Percentiles rank a stretch among this genome's conserved stretches.
These are phyloP conservation scores for Tubosaeta sp. DNA, from an alignment of 768 basidiomycete genomes.

Conservation along the genomic window DNA sequence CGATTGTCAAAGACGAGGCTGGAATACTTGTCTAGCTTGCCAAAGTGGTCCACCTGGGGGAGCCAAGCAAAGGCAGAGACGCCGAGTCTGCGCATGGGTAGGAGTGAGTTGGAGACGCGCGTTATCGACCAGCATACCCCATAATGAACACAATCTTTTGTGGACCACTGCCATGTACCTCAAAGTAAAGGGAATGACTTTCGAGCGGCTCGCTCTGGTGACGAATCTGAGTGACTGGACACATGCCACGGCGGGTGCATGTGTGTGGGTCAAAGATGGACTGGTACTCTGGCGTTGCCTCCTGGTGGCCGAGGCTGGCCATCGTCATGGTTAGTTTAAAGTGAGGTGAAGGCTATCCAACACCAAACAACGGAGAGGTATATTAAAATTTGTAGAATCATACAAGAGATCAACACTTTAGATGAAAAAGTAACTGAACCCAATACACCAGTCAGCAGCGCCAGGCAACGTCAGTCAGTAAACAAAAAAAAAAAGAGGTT, in stretches of 20 bases:
- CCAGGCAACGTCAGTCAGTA: neutral
- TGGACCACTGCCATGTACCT: constrained; percentile 66
- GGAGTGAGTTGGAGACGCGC: constrained; percentile 1
- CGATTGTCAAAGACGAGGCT: constrained; percentile 80
- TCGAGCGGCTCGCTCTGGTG: constrained; percentile 47
- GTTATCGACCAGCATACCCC: constrained; percentile 43
- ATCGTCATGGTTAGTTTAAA: neutral
- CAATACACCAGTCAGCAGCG: too few species aligned
- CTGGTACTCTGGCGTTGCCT: constrained; percentile 1
- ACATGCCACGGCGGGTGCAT: constrained; percentile 67
- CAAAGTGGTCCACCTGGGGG: constrained; percentile 62
- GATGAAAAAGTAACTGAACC: too few species aligned
- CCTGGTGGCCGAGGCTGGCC: neutral
- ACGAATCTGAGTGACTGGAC: constrained; percentile 57
- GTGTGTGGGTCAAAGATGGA: constrained; percentile 59
- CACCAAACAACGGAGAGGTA: too few species aligned
- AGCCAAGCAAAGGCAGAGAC: constrained; percentile 60
- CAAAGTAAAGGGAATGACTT: constrained; percentile 75
- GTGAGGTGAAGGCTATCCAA: too few species aligned
- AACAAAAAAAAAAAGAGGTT: neutral
- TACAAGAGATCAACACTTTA: too few species aligned
- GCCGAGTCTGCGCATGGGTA: constrained; percentile 44
- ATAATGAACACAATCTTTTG: constrained; percentile 72
- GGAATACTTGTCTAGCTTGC: constrained; percentile 47
- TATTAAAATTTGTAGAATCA: too few species aligned